These are phyloP conservation scores for Mycena amicta DNA, from an alignment of 768 basidiomycete species.

Conservation along the genomic window DNA sequence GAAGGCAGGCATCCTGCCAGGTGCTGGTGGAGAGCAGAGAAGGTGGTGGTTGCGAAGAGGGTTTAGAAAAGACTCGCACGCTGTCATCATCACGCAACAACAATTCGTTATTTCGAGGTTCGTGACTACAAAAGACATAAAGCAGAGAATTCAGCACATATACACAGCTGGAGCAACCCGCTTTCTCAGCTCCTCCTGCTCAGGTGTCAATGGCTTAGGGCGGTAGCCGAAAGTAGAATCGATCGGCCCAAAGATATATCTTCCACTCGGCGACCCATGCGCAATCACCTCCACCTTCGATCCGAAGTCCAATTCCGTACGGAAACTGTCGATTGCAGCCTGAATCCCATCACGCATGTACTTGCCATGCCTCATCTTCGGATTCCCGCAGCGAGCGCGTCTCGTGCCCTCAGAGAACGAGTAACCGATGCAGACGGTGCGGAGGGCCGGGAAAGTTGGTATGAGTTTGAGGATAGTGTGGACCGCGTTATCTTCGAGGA, in stretches of 20 bases:
- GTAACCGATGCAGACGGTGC: neutral
- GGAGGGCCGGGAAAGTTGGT: neutral
- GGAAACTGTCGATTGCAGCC: neutral
- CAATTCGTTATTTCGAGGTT: no score
- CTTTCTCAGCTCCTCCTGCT: neutral
- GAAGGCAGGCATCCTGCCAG: no score
- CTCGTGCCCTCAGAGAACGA: neutral
- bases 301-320: neutral
- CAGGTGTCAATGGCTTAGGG: neutral
- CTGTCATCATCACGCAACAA: no score
- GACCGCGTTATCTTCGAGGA: neutral
- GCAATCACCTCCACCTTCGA: neutral
- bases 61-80: no score
- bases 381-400: neutral
- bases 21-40: no score
- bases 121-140: no score
- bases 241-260: neutral
- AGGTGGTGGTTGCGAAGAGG: no score
- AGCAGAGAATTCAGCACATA: neutral
- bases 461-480: neutral
- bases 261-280: neutral
- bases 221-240: neutral
- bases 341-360: neutral
- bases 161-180: neutral
- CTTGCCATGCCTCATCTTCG: neutral